These are phyloP conservation scores for Mycena polygramma DNA, from an alignment of 768 basidiomycete genomes.

Conservation along the genomic window DNA sequence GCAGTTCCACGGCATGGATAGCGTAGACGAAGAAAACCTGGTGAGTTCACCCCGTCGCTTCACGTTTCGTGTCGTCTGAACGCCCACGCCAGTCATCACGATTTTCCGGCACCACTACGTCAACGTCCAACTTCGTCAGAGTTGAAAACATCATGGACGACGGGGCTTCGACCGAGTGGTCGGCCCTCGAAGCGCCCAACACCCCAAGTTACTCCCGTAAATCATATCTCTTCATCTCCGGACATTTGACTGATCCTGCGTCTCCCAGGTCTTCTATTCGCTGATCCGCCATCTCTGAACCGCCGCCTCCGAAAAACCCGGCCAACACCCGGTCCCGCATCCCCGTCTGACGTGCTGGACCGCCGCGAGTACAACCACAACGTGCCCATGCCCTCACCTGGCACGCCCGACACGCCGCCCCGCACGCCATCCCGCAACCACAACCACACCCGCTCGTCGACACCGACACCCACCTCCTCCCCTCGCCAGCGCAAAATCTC, in stretches of 20 bases:
- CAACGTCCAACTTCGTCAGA: slow-evolving; percentile 28
- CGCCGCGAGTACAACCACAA: slow-evolving; percentile 32
- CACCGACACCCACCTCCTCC: background rate
- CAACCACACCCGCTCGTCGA: background rate
- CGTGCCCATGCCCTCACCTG: slow-evolving; percentile 1
- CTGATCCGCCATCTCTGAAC: background rate
- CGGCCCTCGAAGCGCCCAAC: slow-evolving; percentile 35
- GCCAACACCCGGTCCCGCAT: slow-evolving; percentile 20
- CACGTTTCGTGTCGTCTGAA: background rate
- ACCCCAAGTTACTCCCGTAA: slow-evolving; percentile 32
- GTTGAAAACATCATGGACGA: slow-evolving; percentile 35
- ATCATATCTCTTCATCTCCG: background rate
- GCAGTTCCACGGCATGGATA: slow-evolving; percentile 7
- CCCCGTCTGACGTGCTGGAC: slow-evolving; percentile 31
- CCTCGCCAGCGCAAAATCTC: slow-evolving; percentile 3
- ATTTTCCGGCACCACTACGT: slow-evolving; percentile 34
- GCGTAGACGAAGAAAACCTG: slow-evolving; percentile 9
- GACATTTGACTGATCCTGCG: background rate
- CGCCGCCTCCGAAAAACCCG: slow-evolving; percentile 31
- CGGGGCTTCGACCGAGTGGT: slow-evolving; percentile 21
- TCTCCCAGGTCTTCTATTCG: slow-evolving; percentile 25
- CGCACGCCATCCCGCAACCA: background rate
- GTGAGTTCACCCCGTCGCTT: slow-evolving; percentile 9
- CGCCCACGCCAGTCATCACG: slow-evolving; percentile 11
- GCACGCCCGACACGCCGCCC: background rate